A percentile compares a stretch with the other conserved stretches of the same genome.
These are phyloP conservation scores for Malassezia pachydermatis DNA, from an alignment of 1,284 basidiomycete species.

Conservation along the genomic window DNA sequence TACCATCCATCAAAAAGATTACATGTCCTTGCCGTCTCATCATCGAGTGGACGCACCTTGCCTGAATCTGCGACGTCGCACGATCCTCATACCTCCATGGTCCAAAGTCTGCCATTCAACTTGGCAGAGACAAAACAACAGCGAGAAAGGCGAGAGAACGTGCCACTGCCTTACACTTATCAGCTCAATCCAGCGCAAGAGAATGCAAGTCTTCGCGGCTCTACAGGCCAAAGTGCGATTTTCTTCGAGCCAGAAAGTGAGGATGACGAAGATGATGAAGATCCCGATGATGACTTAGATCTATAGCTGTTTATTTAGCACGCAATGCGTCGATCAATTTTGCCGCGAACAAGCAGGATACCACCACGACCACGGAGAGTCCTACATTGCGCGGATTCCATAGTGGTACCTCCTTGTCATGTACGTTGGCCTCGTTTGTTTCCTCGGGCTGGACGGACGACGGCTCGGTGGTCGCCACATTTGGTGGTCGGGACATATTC, in stretches of 20 bases:
- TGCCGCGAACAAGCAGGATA: constrained; percentile 1
- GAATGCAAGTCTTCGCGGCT: constrained; percentile 19
- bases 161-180: constrained; percentile 33
- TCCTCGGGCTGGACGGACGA: not conserved
- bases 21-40: constrained; percentile 5
- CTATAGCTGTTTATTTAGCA: constrained; percentile 16
- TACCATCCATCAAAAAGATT: not conserved
- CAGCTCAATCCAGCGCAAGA: constrained; percentile 18
- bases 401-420: not conserved
- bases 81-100: constrained; percentile 16
- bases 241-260: constrained; percentile 41
- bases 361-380: not conserved
- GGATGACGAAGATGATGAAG: constrained; percentile 43
- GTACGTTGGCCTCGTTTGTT: not conserved
- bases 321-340: constrained; percentile 48
- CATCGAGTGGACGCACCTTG: too few species aligned
- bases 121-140: constrained; percentile 29
- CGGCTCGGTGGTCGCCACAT: not conserved
- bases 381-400: not conserved
- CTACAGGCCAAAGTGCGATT: constrained; percentile 33
- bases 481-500: constrained; percentile 29
- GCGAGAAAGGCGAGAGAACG: constrained; percentile 25
- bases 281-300: constrained; percentile 42
- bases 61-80: not conserved
- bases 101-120: constrained; percentile 30